phyloP scores from a whole-genome alignment of 148 eudicot genomes.

The Salicornia ramosissima region DNA sequence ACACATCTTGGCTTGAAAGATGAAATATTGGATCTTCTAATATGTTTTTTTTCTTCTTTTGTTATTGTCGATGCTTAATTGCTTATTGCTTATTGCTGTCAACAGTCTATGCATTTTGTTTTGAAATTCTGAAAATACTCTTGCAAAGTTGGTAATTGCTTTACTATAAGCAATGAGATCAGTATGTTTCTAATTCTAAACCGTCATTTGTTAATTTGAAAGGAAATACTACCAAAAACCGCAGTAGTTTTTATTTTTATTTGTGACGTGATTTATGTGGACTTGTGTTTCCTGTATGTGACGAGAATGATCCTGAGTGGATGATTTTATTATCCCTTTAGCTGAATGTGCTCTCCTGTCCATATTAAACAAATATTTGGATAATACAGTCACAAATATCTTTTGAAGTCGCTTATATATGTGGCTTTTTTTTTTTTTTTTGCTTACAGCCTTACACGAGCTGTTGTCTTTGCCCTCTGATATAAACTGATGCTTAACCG shows the following conservation, averaged over 20 bases:
- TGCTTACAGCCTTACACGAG: too few species aligned
- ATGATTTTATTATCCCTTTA: background rate
- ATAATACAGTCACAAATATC: background rate
- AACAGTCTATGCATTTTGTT: background rate
- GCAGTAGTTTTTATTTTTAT: too few species aligned
- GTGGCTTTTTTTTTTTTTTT: background rate
- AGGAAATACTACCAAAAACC: too few species aligned
- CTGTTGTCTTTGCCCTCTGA: background rate
- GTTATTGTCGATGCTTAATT: too few species aligned
- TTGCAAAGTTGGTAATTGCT: too few species aligned
- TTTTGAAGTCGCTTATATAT: background rate
- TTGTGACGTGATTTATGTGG: background rate
- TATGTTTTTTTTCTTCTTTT: background rate
- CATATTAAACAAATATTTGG: background rate
- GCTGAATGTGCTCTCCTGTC: background rate
- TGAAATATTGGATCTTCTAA: background rate
- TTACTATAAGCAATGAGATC: too few species aligned
- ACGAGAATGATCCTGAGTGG: background rate
- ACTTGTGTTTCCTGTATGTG: background rate
- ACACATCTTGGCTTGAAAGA: constrained; percentile 11
- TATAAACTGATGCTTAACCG: background rate
- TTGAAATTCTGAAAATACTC: background rate
- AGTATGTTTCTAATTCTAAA: too few species aligned
- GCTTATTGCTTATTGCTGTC: background rate
- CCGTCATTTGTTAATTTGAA: too few species aligned